Percentiles rank a stretch among this genome's conserved stretches.
These are phyloP conservation scores for Plasmodium blacklocki DNA, from an alignment of 169 alveolate genomes.

Conservation along the genomic window DNA sequence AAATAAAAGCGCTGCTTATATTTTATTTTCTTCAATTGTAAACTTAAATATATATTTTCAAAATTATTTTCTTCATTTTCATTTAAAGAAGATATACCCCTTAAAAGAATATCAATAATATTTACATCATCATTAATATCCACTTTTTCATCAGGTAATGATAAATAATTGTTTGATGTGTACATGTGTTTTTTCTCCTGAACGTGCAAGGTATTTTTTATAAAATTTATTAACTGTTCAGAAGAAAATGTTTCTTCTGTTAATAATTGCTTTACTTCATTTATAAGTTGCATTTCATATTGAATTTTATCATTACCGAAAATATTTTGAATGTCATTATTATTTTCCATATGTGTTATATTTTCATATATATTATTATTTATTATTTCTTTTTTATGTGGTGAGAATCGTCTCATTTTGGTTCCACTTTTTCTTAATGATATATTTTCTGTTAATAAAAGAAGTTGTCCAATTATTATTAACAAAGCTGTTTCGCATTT, in stretches of 20 bases:
- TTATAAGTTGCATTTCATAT: slow-evolving; percentile 9
- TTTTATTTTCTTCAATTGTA: slow-evolving; percentile 70
- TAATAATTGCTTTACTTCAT: slow-evolving; percentile 32
- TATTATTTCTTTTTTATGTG: background rate
- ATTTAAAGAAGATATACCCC: slow-evolving; percentile 22
- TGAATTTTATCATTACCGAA: background rate
- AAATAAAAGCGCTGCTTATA: slow-evolving; percentile 30
- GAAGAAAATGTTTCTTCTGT: slow-evolving; percentile 15
- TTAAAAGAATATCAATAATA: slow-evolving; percentile 21
- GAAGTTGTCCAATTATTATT: slow-evolving; percentile 55
- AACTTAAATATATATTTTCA: slow-evolving; percentile 41
- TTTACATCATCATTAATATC: background rate
- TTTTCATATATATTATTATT: background rate
- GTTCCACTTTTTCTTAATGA: slow-evolving; percentile 52
- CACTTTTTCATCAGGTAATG: background rate
- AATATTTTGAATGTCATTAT: background rate
- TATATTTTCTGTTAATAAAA: slow-evolving; percentile 58
- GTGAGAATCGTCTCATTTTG: slow-evolving; percentile 47
- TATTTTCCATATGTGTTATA: background rate
- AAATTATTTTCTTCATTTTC: slow-evolving; percentile 11
- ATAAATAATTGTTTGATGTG: slow-evolving; percentile 1
- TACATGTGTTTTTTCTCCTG: background rate
- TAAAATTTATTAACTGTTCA: slow-evolving; percentile 31
- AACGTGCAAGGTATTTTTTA: background rate
- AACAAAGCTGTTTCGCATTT: slow-evolving; percentile 75